Percentiles rank a stretch among this genome's conserved stretches.
Evolutionary conservation across 768 basidiomycete species (phyloP).

Genomic region (Mycena maculata): DNA sequence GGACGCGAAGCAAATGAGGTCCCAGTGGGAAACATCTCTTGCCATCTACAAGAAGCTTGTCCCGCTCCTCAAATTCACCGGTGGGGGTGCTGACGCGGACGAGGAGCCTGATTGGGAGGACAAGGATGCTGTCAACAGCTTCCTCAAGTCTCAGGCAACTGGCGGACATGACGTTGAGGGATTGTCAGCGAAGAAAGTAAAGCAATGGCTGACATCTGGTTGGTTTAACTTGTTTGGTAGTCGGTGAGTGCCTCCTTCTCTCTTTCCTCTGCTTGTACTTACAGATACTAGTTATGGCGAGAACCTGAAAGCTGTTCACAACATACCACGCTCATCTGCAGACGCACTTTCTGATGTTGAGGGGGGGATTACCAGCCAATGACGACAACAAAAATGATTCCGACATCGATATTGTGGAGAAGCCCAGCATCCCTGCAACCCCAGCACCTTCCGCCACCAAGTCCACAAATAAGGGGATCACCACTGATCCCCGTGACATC

Average conservation of each 20-base stretch:
- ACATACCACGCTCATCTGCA: constrained; percentile 11
- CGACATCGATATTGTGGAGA: neutral
- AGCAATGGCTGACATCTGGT: constrained; percentile 1
- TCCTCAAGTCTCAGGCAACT: neutral
- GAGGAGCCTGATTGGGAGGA: constrained; percentile 8
- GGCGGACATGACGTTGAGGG: constrained; percentile 3
- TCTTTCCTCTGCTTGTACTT: neutral
- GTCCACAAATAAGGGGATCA: neutral
- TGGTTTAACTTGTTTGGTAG: constrained; percentile 7
- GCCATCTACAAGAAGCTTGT: constrained; percentile 19
- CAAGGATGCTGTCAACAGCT: neutral
- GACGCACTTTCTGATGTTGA: constrained; percentile 9
- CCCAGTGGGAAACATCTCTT: constrained; percentile 1
- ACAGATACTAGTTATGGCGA: neutral
- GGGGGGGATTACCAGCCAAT: neutral
- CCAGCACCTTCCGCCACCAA: neutral
- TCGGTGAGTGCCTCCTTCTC: constrained; percentile 1
- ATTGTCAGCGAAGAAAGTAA: constrained; percentile 4
- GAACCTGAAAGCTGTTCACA: constrained; percentile 8
- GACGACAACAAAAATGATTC: neutral
- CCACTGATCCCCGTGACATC: constrained; percentile 1
- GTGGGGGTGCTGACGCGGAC: constrained; percentile 15
- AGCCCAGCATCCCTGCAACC: neutral
- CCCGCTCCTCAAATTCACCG: constrained; percentile 15
- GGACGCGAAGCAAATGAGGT: constrained; percentile 10